Evolutionary conservation across 768 basidiomycete species (phyloP).

Genomic region (Termitomyces sp.): DNA sequence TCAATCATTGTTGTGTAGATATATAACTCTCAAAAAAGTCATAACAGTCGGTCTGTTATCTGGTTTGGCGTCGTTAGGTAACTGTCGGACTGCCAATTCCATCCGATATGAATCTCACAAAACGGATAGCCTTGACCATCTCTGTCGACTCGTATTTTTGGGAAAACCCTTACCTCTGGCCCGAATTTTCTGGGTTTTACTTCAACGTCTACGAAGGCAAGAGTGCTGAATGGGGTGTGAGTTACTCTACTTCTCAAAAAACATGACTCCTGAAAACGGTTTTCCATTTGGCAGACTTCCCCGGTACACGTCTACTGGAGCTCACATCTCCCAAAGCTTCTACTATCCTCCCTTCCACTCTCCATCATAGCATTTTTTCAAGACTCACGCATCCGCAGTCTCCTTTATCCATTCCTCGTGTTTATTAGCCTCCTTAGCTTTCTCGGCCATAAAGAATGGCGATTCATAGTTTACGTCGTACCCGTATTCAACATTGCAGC

Average conservation of each 20-base stretch:
- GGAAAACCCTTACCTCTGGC: conserved; percentile 71
- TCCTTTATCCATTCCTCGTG: conserved; percentile 43
- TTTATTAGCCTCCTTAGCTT: conserved; percentile 65
- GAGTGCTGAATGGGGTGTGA: conserved; percentile 87
- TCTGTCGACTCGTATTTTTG: conserved; percentile 85
- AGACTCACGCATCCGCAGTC: conserved; percentile 42
- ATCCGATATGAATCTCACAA: not conserved
- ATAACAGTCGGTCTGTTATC: conserved; percentile 45
- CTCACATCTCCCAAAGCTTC: conserved; percentile 68
- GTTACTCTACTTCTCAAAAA: conserved; percentile 22
- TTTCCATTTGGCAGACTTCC: conserved; percentile 44
- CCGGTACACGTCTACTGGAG: conserved; percentile 65
- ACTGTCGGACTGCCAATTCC: conserved; percentile 6
- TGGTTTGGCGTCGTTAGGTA: conserved; percentile 48
- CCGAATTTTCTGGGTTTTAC: conserved; percentile 70
- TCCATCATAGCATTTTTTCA: conserved; percentile 43
- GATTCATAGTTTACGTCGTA: conserved; percentile 86
- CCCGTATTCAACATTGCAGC: conserved; percentile 79
- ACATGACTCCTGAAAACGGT: not conserved
- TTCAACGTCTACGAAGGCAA: conserved; percentile 90
- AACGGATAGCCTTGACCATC: conserved; percentile 47
- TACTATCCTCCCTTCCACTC: conserved; percentile 60
- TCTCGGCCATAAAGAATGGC: conserved; percentile 95
- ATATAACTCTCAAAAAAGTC: conserved; percentile 36
- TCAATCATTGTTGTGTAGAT: conserved; percentile 40